Evolutionary conservation across 2,329 filamentous ascomycete genomes (phyloP), one percentile per base, ranked within the genome.

Genomic region (Penicillium nordicum): DNA sequence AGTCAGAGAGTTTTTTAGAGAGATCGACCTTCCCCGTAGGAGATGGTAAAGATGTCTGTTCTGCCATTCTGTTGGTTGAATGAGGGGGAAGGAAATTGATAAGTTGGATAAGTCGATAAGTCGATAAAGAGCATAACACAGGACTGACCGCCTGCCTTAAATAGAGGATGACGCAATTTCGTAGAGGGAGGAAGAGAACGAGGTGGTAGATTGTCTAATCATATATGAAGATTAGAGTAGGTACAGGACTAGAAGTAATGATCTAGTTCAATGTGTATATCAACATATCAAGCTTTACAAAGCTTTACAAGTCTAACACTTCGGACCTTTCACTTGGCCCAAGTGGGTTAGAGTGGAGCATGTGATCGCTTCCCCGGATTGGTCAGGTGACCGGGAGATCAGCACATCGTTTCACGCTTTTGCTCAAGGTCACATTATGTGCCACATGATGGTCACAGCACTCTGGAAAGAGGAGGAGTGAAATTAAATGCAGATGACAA

Each of bases 1-100:
- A 68, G 45, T 71, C 67, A 21, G 69, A 69, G 10, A 77, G 66
- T 49, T 75, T 77, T 56, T 76, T 70, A 1, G 75, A 76, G 5
- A 77, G 63, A 43, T 76, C 72, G n/a, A 72, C 58, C 53, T 68
- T 69, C 30, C 61, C 59, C 18, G 61, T 58, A 49, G 59, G 57
- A 11, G 58, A 45, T 18, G 65, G 55, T 37, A 55, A 16, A 37
- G 63, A 57, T 10, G 63, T 44, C 30, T 62, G 52, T 25, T 66
- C 64, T 18, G 67, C 58, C 68, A 71, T 71, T 30, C 63, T 60
- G 43, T 53, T 41, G 37, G 41, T 53, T 25, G 23, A 44, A 40
- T 53, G 49, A 53, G 38, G 55, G 43, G 32, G 37, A 32, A 53
- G 59, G 42, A 61, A 44, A 34, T 47, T 18, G 41, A 59, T 53